These are phyloP conservation scores for Xylariaceae sp. DNA, from an alignment of 2,329 filamentous ascomycete genomes.

Conservation along the genomic window DNA sequence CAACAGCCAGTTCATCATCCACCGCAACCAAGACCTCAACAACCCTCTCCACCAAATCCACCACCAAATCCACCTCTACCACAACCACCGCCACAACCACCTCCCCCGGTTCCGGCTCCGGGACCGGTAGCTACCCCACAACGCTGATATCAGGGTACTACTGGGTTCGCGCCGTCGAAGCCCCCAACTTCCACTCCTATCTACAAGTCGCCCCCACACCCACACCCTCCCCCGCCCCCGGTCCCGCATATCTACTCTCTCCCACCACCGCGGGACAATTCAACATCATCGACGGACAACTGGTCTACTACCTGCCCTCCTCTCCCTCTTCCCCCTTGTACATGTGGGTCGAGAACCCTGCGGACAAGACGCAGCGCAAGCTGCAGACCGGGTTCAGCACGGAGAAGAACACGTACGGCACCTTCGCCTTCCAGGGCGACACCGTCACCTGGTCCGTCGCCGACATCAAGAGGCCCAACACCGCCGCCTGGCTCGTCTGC, in stretches of 20 bases:
- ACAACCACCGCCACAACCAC: slow-evolving; percentile 4
- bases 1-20: background rate
- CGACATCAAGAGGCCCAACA: slow-evolving; percentile 47
- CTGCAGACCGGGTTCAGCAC: slow-evolving; percentile 47
- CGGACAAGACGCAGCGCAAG: slow-evolving; percentile 40
- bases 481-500: slow-evolving; percentile 56
- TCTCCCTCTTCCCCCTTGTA: no score
- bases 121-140: slow-evolving; percentile 15
- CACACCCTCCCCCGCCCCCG: slow-evolving; percentile 14
- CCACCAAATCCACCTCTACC: slow-evolving; percentile 7
- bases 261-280: slow-evolving; percentile 46
- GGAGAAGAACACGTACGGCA: slow-evolving; percentile 48
- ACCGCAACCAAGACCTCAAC: background rate
- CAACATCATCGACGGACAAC: slow-evolving; percentile 50
- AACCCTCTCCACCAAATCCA: slow-evolving; percentile 3
- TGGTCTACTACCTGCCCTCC: slow-evolving; percentile 46
- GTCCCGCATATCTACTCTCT: slow-evolving; percentile 13
- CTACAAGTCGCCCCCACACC: slow-evolving; percentile 18
- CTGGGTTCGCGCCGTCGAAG: slow-evolving; percentile 17
- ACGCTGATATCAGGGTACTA: slow-evolving; percentile 18
- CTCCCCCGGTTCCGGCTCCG: slow-evolving; percentile 4
- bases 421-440: slow-evolving; percentile 54
- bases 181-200: slow-evolving; percentile 19
- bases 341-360: slow-evolving; percentile 42
- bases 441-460: slow-evolving; percentile 48